Evolutionary conservation across 257 asterid genomes (phyloP).

Genomic region (Fraxinus quadrangulata): DNA sequence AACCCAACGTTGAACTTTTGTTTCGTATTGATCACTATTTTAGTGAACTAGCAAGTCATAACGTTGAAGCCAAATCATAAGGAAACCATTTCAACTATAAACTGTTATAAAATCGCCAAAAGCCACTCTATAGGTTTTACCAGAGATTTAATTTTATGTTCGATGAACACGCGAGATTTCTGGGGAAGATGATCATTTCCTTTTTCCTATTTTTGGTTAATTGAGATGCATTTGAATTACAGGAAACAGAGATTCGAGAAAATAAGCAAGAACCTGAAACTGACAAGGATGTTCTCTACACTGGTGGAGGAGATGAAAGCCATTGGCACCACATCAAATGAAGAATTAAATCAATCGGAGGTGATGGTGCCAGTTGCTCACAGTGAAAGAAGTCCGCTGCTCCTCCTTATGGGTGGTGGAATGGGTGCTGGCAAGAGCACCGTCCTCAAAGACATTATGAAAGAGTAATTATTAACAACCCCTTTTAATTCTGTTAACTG

Average conservation of each 20-base stretch:
- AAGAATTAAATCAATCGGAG: conserved; percentile 48
- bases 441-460: conserved; percentile 85
- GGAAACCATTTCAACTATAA: too few relatives aligned
- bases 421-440: conserved; percentile 99
- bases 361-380: conserved; percentile 89
- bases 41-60: too few relatives aligned
- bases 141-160: too few relatives aligned
- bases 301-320: conserved; percentile 86
- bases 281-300: conserved; percentile 68
- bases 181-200: too few relatives aligned
- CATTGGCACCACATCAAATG: conserved; percentile 42
- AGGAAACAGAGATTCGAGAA: conserved; percentile 90
- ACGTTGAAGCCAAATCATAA: too few relatives aligned
- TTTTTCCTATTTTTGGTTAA: not conserved
- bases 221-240: not conserved
- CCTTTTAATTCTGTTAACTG: not conserved
- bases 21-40: too few relatives aligned
- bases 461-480: conserved; percentile 53
- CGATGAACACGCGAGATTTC: too few relatives aligned
- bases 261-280: conserved; percentile 69
- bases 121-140: too few relatives aligned
- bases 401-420: conserved; percentile 98
- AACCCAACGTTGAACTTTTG: too few relatives aligned
- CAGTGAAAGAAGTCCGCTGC: conserved; percentile 75
- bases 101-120: too few relatives aligned